Evolutionary conservation across 2,329 filamentous ascomycete species (phyloP), one percentile per base, ranked within the genome.

Genomic region (Lojkania enalia): DNA sequence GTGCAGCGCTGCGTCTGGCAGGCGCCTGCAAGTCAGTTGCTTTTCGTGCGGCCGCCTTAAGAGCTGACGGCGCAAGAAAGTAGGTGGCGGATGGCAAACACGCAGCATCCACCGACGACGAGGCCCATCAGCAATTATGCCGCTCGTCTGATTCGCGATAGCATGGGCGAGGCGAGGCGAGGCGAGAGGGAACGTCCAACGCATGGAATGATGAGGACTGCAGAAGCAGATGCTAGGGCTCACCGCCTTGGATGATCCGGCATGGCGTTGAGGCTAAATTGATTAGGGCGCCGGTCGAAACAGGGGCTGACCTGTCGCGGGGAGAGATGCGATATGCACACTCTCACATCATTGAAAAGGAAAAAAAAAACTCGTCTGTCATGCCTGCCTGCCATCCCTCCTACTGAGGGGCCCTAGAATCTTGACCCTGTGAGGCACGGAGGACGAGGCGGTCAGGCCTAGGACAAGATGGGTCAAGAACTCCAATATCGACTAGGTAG

Each of bases 251-350:
- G 53, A 44, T 33, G 38, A 51, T 54, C 52, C 48, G 57, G 52
- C 42, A 49, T 46, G 50, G 46, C 52, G 58, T 58, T 55, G 58
- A 60, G 59, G 60, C 63, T 65, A 66, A 58, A 57, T 54, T 37
- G 49, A 48, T 52, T 57, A 60, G 51, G 36, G 44, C 46, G 49
- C 42, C 51, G 55, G 52, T 35, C 52, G 56, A 62, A 60, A 44
- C 61, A 58, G 53, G 62, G 55, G 53, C 21, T 53, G 39, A 14
- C 52, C 52, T 58, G 58, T 48, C 39, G 39, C 50, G 57, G 55
- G 54, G 52, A 47, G 57, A n/a, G n/a, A n/a, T n/a, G n/a, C 48
- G 47, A 57, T 56, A 66, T 68, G 63, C 63, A 63, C 58, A 57
- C 57, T 58, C 55, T 60, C 61, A 62, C 57, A 66, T 63, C 56